Evolutionary conservation across 2,329 filamentous ascomycete genomes (phyloP).

Genomic region (Sporothrix protearum): DNA sequence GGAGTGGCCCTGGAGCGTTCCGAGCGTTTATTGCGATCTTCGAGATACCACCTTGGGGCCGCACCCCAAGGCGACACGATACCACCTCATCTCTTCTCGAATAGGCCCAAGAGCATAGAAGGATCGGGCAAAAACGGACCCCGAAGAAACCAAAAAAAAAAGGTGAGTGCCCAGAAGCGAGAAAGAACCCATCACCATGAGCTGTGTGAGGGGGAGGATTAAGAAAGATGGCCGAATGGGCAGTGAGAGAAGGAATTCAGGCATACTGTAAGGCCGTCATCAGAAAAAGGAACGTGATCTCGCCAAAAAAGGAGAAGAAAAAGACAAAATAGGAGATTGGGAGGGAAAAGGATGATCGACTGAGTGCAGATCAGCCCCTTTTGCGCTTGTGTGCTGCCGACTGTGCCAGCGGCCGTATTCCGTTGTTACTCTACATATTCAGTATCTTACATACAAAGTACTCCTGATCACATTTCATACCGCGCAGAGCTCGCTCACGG

Average conservation of each 20-base stretch:
- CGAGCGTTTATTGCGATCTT: slow-evolving; percentile 17
- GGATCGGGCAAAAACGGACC: background rate
- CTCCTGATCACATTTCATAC: background rate
- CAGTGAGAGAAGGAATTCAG: background rate
- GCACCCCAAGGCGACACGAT: background rate
- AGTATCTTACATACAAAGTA: background rate
- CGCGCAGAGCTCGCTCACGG: background rate
- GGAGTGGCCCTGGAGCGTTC: background rate
- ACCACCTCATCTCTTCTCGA: background rate
- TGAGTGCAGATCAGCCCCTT: background rate
- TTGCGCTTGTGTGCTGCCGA: background rate
- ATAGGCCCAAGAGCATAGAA: background rate
- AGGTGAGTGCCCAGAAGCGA: background rate
- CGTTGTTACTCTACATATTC: background rate
- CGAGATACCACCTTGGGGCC: background rate
- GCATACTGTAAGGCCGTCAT: background rate
- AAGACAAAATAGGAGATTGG: background rate
- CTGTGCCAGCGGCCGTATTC: background rate
- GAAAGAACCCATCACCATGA: background rate
- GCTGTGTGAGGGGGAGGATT: background rate
- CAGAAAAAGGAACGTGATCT: background rate
- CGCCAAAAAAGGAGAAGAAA: background rate
- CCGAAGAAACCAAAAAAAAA: background rate
- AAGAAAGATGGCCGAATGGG: background rate
- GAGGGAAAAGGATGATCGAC: background rate